Evolutionary conservation across 257 asterid genomes (phyloP).

Genomic region (Fraxinus excelsior): DNA sequence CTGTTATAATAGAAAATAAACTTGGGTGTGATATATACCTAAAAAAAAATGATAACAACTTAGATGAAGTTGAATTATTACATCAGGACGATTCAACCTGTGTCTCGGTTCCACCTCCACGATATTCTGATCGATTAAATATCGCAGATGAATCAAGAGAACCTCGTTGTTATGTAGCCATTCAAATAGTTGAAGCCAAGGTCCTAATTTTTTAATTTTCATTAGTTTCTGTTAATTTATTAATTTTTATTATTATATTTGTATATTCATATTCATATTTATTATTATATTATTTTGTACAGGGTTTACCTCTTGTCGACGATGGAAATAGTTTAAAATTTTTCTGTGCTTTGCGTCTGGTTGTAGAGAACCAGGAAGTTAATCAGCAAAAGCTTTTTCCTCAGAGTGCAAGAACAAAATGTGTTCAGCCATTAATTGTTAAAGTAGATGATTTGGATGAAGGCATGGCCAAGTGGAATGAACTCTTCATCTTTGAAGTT

Average conservation of each 20-base stretch:
- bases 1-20: slow-evolving; percentile 79
- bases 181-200: slow-evolving; percentile 90
- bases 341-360: slow-evolving; percentile 95
- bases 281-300: slow-evolving; percentile 34
- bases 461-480: slow-evolving; percentile 94
- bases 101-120: slow-evolving; percentile 88
- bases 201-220: slow-evolving; percentile 37
- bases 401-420: slow-evolving; percentile 98
- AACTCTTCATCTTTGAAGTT: slow-evolving; percentile 95
- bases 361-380: slow-evolving; percentile 87
- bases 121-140: slow-evolving; percentile 90
- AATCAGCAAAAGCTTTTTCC: slow-evolving; percentile 93
- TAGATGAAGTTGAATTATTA: slow-evolving; percentile 52
- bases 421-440: slow-evolving; percentile 71
- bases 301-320: slow-evolving; percentile 88
- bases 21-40: slow-evolving; percentile 91
- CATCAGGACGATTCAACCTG: slow-evolving; percentile 53
- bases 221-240: neutral
- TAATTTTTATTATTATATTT: neutral
- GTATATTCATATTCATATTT: neutral
- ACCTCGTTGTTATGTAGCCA: slow-evolving; percentile 78
- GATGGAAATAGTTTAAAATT: slow-evolving; percentile 91
- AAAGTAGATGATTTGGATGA: slow-evolving; percentile 51
- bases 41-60: slow-evolving; percentile 57
- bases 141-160: slow-evolving; percentile 85